phyloP scores from a whole-genome alignment of 2,329 filamentous ascomycete genomes.

The Paecilomyces niveus region DNA sequence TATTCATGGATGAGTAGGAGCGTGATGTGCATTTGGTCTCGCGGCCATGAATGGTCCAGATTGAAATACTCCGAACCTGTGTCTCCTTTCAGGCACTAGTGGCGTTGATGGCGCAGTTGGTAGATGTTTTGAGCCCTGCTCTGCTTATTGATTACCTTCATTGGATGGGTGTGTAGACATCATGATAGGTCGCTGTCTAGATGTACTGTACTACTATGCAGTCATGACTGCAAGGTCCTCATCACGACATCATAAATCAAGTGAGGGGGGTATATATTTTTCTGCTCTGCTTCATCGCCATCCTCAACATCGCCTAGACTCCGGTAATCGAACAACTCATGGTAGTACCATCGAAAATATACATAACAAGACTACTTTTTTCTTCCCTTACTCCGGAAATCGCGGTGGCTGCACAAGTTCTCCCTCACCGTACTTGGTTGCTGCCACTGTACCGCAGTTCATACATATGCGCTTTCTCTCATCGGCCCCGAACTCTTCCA shows the following conservation, averaged over 20 bases:
- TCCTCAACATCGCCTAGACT: not conserved
- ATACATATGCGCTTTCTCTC: slow-evolving; percentile 66
- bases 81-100: not conserved
- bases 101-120: not conserved
- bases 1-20: no score
- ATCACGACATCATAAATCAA: not conserved
- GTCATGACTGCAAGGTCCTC: not conserved
- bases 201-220: not conserved
- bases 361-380: not conserved
- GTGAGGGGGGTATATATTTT: not conserved
- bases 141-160: not conserved
- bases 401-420: slow-evolving; percentile 37
- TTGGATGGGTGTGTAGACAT: not conserved
- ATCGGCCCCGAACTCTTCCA: slow-evolving; percentile 70
- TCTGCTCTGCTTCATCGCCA: not conserved
- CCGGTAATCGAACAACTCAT: not conserved
- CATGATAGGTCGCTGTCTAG: not conserved
- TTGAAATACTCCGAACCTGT: no score
- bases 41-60: no score
- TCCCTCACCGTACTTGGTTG: slow-evolving; percentile 38
- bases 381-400: slow-evolving; percentile 23
- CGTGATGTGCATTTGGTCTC: no score
- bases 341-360: not conserved
- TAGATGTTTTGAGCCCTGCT: not conserved
- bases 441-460: slow-evolving; percentile 68